Percentiles rank a stretch among this genome's conserved stretches.
Evolutionary conservation across 2,329 filamentous ascomycete species (phyloP).

Genomic region (Paraphoma chrysanthemicola): DNA sequence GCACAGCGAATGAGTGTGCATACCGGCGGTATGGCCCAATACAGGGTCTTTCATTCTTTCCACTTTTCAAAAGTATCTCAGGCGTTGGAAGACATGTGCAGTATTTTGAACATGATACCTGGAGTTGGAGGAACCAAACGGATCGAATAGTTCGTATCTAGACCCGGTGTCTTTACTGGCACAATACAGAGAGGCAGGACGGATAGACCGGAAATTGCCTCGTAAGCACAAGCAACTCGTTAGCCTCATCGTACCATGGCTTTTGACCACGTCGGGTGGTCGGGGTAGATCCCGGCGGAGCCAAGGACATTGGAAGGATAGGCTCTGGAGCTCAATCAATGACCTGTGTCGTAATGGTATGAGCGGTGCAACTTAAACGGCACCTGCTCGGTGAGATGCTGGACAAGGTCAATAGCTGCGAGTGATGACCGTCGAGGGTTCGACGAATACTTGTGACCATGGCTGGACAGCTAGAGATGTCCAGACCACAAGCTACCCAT

Average conservation of each 20-base stretch:
- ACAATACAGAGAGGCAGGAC: neutral
- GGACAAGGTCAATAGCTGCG: too few relatives aligned
- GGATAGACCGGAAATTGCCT: neutral
- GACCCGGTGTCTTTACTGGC: neutral
- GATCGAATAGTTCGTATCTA: neutral
- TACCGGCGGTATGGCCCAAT: neutral
- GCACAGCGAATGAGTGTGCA: neutral
- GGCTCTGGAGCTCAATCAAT: too few relatives aligned
- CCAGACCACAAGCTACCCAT: neutral
- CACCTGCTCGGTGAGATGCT: too few relatives aligned
- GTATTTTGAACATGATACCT: slow-evolving; percentile 8
- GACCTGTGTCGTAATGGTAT: too few relatives aligned
- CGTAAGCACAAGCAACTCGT: neutral
- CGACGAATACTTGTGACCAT: too few relatives aligned
- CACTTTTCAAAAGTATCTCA: slow-evolving; percentile 11
- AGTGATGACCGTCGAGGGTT: too few relatives aligned
- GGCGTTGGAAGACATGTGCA: slow-evolving; percentile 9
- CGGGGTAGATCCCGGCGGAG: neutral
- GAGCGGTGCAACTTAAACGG: too few relatives aligned
- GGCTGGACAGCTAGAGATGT: neutral
- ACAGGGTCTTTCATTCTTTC: slow-evolving; percentile 2
- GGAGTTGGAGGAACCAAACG: neutral
- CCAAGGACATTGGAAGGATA: neutral
- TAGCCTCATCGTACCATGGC: neutral
- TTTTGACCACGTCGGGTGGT: neutral